Percentiles rank a stretch among this genome's conserved stretches.
Evolutionary conservation across 2,329 filamentous ascomycete genomes (phyloP).

Genomic region (Xylariaceae sp.): DNA sequence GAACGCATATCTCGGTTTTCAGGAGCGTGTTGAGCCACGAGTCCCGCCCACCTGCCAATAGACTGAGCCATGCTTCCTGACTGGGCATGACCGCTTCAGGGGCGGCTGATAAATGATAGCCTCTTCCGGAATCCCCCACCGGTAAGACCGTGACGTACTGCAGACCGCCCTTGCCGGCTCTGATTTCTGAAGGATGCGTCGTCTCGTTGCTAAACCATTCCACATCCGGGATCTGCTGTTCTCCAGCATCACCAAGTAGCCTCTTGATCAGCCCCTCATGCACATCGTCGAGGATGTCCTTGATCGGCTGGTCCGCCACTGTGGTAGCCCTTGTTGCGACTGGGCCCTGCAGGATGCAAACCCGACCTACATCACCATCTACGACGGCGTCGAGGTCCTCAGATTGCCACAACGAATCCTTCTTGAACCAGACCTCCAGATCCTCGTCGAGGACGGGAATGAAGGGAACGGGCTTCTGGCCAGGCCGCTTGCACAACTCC

Average conservation of each 20-base stretch:
- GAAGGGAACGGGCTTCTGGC: conserved; percentile 95
- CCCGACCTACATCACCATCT: conserved; percentile 89
- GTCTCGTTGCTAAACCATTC: conserved; percentile 96
- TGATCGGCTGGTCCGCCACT: conserved; percentile 84
- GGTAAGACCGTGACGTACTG: conserved; percentile 84
- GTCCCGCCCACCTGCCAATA: conserved; percentile 79
- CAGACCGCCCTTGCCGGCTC: conserved; percentile 68
- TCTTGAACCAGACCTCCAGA: conserved; percentile 99
- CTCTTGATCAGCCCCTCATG: conserved; percentile 81
- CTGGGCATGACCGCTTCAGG: conserved; percentile 70
- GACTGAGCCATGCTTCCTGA: conserved; percentile 78
- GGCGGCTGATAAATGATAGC: conserved; percentile 73
- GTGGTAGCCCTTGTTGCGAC: conserved; percentile 88
- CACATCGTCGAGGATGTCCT: conserved; percentile 88
- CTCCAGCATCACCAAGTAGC: conserved; percentile 71
- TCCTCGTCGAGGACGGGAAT: conserved; percentile 93
- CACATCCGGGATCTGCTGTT: conserved; percentile 71
- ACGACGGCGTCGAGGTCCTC: conserved; percentile 96
- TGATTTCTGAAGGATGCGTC: conserved; percentile 64
- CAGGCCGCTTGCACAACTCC: conserved; percentile 81
- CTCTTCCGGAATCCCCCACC: conserved; percentile 72
- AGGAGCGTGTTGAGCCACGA: conserved; percentile 92
- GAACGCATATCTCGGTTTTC: conserved; percentile 86
- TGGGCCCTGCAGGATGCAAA: conserved; percentile 92
- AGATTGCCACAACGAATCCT: conserved; percentile 98